A percentile compares a stretch with the other conserved stretches of the same genome.
Conservation (phyloP, 2,329 filamentous ascomycete species). For the Calonectria fujianensis region DNA sequence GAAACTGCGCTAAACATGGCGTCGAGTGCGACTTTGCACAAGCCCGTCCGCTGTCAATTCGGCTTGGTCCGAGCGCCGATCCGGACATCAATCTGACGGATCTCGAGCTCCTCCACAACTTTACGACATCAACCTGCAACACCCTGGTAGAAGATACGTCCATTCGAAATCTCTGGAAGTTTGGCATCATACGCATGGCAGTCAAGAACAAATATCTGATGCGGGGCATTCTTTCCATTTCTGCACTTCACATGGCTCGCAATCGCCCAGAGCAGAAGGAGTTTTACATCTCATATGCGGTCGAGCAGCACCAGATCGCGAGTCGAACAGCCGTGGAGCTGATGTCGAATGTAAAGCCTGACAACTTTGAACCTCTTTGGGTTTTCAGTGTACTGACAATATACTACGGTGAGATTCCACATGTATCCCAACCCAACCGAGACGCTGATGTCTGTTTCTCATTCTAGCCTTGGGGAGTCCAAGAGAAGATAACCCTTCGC, state of each 20-base stretch:
- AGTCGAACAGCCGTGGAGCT: conserved; percentile 6
- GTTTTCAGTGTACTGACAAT: conserved; percentile 10
- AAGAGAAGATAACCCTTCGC: neutral
- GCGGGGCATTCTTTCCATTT: conserved; percentile 12
- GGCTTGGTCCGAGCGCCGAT: neutral
- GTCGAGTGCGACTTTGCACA: conserved; percentile 12
- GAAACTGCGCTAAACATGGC: conserved; percentile 1
- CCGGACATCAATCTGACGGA: conserved; percentile 7
- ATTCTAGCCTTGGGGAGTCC: neutral
- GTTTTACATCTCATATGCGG: neutral
- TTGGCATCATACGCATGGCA: conserved; percentile 6
- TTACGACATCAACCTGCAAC: conserved; percentile 6
- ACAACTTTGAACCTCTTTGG: neutral
- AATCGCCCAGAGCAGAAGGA: conserved; percentile 6
- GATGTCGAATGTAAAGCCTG: neutral
- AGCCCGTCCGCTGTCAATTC: neutral
- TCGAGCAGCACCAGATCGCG: neutral
- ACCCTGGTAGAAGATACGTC: conserved; percentile 3
- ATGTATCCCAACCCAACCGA: neutral
- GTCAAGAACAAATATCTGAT: conserved; percentile 18
- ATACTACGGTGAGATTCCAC: conserved; percentile 4
- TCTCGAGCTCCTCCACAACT: conserved; percentile 14
- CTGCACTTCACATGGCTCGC: neutral
- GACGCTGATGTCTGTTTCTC: neutral
- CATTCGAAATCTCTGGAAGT: conserved; percentile 5